phyloP scores from a whole-genome alignment of 768 basidiomycete species.

The Sporobolomyces pararoseus region DNA sequence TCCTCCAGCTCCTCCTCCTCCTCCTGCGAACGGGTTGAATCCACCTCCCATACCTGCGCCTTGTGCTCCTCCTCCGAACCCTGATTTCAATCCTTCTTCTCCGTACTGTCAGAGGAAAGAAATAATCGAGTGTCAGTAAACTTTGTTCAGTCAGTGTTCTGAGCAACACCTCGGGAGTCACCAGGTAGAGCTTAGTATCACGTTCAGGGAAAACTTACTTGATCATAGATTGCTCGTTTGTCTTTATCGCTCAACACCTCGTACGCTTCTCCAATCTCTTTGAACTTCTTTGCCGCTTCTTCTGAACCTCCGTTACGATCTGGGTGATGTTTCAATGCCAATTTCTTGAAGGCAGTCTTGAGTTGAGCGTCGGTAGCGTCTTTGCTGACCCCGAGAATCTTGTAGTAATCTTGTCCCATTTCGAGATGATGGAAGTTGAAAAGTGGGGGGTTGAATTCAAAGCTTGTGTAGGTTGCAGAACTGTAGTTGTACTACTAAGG shows the following conservation, averaged over 20 bases:
- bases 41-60: constrained; percentile 39
- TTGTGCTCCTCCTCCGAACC: constrained; percentile 43
- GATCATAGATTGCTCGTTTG: constrained; percentile 48
- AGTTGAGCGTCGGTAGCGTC: constrained; percentile 72
- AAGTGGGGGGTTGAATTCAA: no score
- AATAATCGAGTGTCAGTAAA: constrained; percentile 58
- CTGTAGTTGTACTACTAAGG: neutral
- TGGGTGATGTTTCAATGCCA: constrained; percentile 86
- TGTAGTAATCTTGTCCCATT: constrained; percentile 85
- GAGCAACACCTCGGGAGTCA: no score
- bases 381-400: constrained; percentile 68
- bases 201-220: constrained; percentile 5
- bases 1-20: constrained; percentile 44
- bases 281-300: constrained; percentile 81
- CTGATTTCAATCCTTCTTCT: constrained; percentile 83
- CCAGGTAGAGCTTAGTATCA: no score
- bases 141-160: no score
- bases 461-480: neutral
- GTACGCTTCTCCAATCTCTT: constrained; percentile 91
- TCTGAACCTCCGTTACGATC: constrained; percentile 78
- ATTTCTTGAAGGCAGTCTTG: constrained; percentile 93
- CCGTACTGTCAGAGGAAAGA: constrained; percentile 61
- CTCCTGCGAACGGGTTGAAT: constrained; percentile 38
- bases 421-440: no score
- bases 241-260: constrained; percentile 61